Base-by-base conservation (phyloP, 306 rosid species). In the Albizia julibrissin region DNA sequence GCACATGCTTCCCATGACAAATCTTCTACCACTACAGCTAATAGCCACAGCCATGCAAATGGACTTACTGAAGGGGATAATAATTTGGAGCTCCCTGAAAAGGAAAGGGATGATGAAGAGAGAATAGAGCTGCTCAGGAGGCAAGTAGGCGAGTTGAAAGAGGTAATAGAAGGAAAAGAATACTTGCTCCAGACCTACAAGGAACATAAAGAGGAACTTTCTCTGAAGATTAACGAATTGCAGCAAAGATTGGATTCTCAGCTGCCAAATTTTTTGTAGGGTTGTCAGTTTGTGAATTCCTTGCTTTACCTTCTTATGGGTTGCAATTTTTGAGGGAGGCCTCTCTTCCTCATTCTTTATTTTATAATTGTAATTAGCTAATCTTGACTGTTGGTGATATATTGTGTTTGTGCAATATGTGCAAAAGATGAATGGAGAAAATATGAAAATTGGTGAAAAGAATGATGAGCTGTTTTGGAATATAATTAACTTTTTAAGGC, bases 61-160 rank as follows among this genome's bases (percentile, higher is more conserved):
- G 96, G 93, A 26, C 89, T 80, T 74, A 86, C 70, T 46, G 88
- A 91, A 59, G 86, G 83, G 71, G 95, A 90, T 46, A 89, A 79
- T 86, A 87, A 91, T 83, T 86, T 80, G 65, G 91, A 88, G 69
- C 3, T n/a, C 44, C 82, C 89, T 3, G 92, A 91, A 69, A 91
- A 87, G 69, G 77, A 69, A 69, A 89, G 84, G 88, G 91, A 87
- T 33, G 91, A 84, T 44, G 91, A 86, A 43, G 98, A 85, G 84
- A 93, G 89, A 86, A 79, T 93, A 77, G 98, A 91, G 76, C 86
- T 89, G 89, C 89, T 95, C 79, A 91, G 73, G 86, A 90, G 87
- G 87, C 97, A 95, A 86, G 90, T 95, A 26, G 95, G 97, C 58
- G 99, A 95, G 77, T 85, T 93, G 84, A 95, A 91, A 87, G 99